These are phyloP conservation scores for Bonnemaisonia californica DNA, from an alignment of 31 red algal genomes.

Conservation along the genomic window DNA sequence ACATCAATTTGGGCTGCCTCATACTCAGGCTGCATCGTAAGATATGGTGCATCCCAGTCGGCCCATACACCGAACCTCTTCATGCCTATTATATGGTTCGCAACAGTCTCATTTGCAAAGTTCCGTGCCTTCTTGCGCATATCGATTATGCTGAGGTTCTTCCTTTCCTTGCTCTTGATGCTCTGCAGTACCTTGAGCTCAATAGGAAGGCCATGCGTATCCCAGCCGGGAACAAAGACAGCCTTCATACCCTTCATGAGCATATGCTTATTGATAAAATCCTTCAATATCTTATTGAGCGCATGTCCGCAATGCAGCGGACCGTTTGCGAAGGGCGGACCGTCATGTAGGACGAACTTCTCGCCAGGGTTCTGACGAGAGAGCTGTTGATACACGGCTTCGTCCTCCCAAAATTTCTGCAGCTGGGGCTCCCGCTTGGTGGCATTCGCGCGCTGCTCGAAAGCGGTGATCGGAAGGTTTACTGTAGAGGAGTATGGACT, in stretches of 20 bases:
- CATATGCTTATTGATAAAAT: conserved; percentile 90
- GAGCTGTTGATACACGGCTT: conserved; percentile 76
- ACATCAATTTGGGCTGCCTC: conserved; percentile 92
- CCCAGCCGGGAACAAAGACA: conserved; percentile 97
- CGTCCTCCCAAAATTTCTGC: conserved; percentile 85
- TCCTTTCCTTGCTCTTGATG: conserved; percentile 63
- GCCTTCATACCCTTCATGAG: conserved; percentile 75
- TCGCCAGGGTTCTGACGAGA: conserved; percentile 63
- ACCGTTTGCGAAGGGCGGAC: conserved; percentile 98
- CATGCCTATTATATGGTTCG: conserved; percentile 79
- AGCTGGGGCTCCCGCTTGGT: conserved; percentile 86
- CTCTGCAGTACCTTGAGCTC: conserved; percentile 96
- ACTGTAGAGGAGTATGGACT: conserved; percentile 86
- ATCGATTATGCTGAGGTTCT: conserved; percentile 40
- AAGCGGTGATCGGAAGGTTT: conserved; percentile 88
- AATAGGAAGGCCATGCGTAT: conserved; percentile 98
- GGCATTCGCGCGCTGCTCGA: conserved; percentile 93
- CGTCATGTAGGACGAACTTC: conserved; percentile 95
- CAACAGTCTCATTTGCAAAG: conserved; percentile 87
- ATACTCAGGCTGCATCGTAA: conserved; percentile 87
- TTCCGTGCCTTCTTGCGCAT: conserved; percentile 71
- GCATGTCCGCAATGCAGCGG: conserved; percentile 97
- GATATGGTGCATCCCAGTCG: conserved; percentile 92
- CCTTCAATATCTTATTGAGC: conserved; percentile 98
- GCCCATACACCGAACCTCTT: conserved; percentile 93